Evolutionary conservation across 768 basidiomycete species (phyloP).

Genomic region (Myochromella boudieri): DNA sequence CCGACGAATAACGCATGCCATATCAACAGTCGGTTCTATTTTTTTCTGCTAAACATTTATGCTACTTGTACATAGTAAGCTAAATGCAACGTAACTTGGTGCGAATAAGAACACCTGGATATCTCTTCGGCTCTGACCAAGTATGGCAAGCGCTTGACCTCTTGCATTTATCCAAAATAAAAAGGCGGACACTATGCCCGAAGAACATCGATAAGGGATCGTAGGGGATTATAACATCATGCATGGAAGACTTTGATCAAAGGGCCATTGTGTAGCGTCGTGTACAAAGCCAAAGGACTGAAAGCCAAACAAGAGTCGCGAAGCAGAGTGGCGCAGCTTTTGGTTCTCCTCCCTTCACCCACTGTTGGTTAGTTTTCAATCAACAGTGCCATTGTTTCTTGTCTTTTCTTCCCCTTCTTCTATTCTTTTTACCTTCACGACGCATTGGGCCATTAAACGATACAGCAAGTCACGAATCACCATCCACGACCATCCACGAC

Average conservation of each 20-base stretch:
- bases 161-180: conserved; percentile 2
- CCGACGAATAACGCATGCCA: too few relatives aligned
- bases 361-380: conserved; percentile 19
- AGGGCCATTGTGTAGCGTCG: conserved; percentile 12
- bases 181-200: conserved; percentile 3
- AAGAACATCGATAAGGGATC: conserved; percentile 9
- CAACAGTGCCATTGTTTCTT: conserved; percentile 30
- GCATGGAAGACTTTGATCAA: conserved; percentile 3
- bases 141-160: conserved; percentile 7
- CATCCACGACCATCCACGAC: conserved; percentile 27
- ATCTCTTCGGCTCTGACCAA: conserved; percentile 7
- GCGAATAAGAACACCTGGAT: too few relatives aligned
- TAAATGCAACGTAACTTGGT: too few relatives aligned
- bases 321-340: conserved; percentile 27
- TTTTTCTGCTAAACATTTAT: too few relatives aligned
- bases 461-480: conserved; percentile 21
- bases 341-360: conserved; percentile 24
- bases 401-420: conserved; percentile 29
- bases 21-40: too few relatives aligned
- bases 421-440: conserved; percentile 36
- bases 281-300: conserved; percentile 25
- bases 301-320: conserved; percentile 22
- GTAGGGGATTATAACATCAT: too few relatives aligned
- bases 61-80: too few relatives aligned
- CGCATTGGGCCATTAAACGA: conserved; percentile 26